phyloP scores from a whole-genome alignment of 1,139 yeast genomes.

The Geotrichum siamense region DNA sequence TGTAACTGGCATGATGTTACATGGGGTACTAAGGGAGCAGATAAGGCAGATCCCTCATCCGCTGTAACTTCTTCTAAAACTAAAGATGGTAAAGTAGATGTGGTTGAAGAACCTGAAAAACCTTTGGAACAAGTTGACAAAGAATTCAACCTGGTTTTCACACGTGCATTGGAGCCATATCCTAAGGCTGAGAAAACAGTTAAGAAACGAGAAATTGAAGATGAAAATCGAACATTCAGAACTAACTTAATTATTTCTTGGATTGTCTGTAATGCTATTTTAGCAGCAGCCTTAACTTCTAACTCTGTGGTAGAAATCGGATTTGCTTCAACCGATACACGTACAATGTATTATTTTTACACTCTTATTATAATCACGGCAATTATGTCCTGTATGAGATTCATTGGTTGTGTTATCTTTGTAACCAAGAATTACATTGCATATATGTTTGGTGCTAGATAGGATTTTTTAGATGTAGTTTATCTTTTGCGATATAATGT shows the following conservation, averaged over 20 bases:
- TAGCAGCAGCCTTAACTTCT: constrained; percentile 56
- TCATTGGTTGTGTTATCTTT: constrained; percentile 60
- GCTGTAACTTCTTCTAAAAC: constrained; percentile 46
- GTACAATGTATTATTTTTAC: constrained; percentile 55
- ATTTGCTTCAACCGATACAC: constrained; percentile 34
- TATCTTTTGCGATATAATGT: too few species aligned
- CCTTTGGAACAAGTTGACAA: constrained; percentile 62
- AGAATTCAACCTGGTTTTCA: constrained; percentile 39
- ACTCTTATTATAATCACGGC: constrained; percentile 79
- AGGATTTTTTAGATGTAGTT: too few species aligned
- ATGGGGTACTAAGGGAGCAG: constrained; percentile 97
- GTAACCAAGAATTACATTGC: constrained; percentile 40
- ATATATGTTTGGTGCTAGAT: constrained; percentile 18
- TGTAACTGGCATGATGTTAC: constrained; percentile 95
- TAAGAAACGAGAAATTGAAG: constrained; percentile 34
- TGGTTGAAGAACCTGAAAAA: constrained; percentile 62
- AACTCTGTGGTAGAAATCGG: constrained; percentile 30
- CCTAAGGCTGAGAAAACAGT: constrained; percentile 31
- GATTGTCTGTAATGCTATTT: constrained; percentile 67
- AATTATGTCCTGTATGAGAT: constrained; percentile 64
- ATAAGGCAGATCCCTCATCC: constrained; percentile 54
- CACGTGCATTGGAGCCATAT: constrained; percentile 41
- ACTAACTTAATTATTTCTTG: constrained; percentile 74
- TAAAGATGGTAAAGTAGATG: constrained; percentile 60
- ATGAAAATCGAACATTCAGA: constrained; percentile 64